These are phyloP conservation scores for Trichophyton simii DNA, from an alignment of 2,329 filamentous ascomycete genomes.

Conservation along the genomic window DNA sequence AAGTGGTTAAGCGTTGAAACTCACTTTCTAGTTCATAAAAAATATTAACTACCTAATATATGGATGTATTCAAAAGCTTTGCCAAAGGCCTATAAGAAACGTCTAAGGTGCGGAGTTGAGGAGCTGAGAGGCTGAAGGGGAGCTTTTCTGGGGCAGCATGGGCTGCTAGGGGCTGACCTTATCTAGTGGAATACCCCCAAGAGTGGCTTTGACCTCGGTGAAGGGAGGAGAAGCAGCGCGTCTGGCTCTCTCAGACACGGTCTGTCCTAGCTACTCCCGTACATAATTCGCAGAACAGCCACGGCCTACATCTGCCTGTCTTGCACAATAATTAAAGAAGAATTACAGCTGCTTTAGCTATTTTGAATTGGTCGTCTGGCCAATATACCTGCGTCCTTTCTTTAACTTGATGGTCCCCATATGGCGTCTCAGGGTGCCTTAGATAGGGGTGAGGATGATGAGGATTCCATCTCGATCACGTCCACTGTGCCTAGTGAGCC, in stretches of 20 bases:
- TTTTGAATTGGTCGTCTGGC: not conserved
- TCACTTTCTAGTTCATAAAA: not conserved
- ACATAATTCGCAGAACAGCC: not conserved
- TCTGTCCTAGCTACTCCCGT: not conserved
- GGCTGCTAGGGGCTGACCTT: not conserved
- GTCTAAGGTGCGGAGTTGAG: not conserved
- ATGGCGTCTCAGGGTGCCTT: not conserved
- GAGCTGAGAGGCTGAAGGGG: not conserved
- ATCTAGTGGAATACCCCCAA: not conserved
- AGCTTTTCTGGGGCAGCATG: not conserved
- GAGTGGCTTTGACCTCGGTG: not conserved
- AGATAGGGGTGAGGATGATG: constrained; percentile 24
- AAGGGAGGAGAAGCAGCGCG: not conserved
- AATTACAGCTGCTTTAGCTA: not conserved
- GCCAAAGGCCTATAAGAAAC: not conserved
- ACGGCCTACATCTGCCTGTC: not conserved
- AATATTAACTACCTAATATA: too few species aligned
- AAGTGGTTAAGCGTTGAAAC: not conserved
- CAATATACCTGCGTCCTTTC: not conserved
- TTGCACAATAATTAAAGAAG: not conserved
- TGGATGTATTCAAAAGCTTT: too few species aligned
- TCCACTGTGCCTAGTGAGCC: constrained; percentile 38
- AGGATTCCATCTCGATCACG: constrained; percentile 44
- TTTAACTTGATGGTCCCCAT: not conserved
- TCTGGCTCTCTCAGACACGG: not conserved